Evolutionary conservation across 495 filamentous ascomycete genomes (phyloP).

Genomic region (Monascus purpureus): DNA sequence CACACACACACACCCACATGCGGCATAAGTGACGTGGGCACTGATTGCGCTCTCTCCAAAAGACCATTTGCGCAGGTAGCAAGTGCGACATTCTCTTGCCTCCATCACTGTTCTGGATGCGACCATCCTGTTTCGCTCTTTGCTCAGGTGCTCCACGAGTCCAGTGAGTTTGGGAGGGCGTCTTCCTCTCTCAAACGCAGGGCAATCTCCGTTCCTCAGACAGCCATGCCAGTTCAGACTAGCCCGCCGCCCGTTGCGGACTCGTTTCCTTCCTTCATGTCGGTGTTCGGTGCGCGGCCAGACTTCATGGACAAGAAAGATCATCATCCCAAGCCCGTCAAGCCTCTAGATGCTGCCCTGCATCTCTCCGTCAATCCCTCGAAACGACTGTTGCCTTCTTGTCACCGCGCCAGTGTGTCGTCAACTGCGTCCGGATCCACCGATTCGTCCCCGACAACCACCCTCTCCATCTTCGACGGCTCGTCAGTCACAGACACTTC

Average conservation of each 20-base stretch:
- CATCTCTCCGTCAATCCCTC: slow-evolving; percentile 20
- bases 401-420: slow-evolving; percentile 38
- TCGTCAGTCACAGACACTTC: slow-evolving; percentile 80
- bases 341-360: slow-evolving; percentile 2
- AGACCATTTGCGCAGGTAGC: slow-evolving; percentile 34
- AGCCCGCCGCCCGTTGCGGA: slow-evolving; percentile 36
- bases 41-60: slow-evolving; percentile 21
- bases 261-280: slow-evolving; percentile 61
- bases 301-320: slow-evolving; percentile 18
- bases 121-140: slow-evolving; percentile 7
- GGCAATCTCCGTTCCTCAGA: slow-evolving; percentile 8
- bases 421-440: slow-evolving; percentile 73
- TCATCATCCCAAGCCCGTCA: slow-evolving; percentile 6
- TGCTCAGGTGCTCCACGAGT: slow-evolving; percentile 6
- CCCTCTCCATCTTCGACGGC: slow-evolving; percentile 84
- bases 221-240: slow-evolving; percentile 34
- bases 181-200: slow-evolving; percentile 16
- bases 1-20: neutral
- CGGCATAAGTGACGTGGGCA: slow-evolving; percentile 11
- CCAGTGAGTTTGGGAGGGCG: slow-evolving; percentile 14
- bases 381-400: slow-evolving; percentile 17
- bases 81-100: slow-evolving; percentile 17
- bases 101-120: slow-evolving; percentile 11
- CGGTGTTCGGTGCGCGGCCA: slow-evolving; percentile 39
- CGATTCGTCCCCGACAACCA: slow-evolving; percentile 91